phyloP scores from a whole-genome alignment of 345 rosid species.

The Conringia planisiliqua region DNA sequence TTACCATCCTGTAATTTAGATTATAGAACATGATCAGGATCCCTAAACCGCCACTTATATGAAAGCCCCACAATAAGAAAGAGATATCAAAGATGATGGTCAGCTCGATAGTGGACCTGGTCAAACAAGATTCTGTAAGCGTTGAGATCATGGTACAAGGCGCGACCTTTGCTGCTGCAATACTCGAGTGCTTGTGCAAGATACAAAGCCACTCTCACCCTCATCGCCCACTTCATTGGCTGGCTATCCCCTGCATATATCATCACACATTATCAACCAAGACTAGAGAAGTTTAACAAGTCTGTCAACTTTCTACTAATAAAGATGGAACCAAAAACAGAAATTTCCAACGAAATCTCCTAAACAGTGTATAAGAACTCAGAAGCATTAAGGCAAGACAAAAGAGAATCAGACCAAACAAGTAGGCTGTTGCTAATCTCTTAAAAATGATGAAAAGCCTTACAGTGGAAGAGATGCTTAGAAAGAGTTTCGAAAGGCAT shows the following conservation, averaged over 20 bases:
- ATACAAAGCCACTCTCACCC: constrained; percentile 79
- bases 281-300: neutral
- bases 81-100: neutral
- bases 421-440: neutral
- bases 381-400: neutral
- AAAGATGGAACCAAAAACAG: neutral
- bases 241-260: constrained; percentile 67
- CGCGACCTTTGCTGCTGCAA: constrained; percentile 74
- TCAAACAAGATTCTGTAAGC: constrained; percentile 82
- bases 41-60: neutral
- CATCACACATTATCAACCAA: constrained; percentile 1
- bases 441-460: neutral
- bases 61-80: neutral
- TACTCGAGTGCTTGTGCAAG: constrained; percentile 80
- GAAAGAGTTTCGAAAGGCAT: constrained; percentile 89
- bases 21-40: constrained; percentile 1
- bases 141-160: constrained; percentile 81
- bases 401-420: neutral
- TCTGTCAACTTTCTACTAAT: neutral
- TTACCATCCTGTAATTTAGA: constrained; percentile 58
- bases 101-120: constrained; percentile 41
- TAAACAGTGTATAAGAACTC: neutral
- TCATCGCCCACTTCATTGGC: constrained; percentile 92
- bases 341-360: neutral
- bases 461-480: constrained; percentile 87